Conservation (phyloP, 176 grass and related monocot species). For the Aegilops tauschii region DNA sequence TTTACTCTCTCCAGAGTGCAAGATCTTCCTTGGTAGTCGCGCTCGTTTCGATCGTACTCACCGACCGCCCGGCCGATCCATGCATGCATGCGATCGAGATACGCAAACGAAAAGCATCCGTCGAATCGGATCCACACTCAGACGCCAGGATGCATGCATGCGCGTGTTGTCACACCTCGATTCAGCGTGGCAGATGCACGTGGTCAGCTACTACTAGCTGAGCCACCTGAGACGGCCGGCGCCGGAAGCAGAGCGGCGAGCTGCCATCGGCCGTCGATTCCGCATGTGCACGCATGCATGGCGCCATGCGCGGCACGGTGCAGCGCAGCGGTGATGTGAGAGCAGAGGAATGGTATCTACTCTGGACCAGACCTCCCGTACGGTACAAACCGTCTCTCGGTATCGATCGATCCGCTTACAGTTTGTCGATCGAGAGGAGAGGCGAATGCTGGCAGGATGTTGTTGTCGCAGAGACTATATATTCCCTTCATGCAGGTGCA, state of each 20-base stretch:
- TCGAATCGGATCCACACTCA: not conserved
- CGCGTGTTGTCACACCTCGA: slow-evolving; percentile 11
- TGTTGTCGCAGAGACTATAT: not conserved
- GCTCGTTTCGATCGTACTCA: not conserved
- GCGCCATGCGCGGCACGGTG: not conserved
- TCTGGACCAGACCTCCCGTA: no score
- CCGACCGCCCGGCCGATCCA: not conserved
- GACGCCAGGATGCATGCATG: not conserved
- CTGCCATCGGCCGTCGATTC: not conserved
- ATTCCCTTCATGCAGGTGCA: not conserved
- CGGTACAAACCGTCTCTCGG: not conserved
- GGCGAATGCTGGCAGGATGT: not conserved
- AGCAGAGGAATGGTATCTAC: not conserved
- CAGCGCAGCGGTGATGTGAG: not conserved
- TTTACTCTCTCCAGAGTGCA: not conserved
- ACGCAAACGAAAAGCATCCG: slow-evolving; percentile 8
- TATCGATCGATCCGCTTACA: not conserved
- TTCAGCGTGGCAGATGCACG: not conserved
- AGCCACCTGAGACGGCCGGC: not conserved
- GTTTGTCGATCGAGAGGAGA: not conserved
- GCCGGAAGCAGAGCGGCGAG: slow-evolving; percentile 13
- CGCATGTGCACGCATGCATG: not conserved
- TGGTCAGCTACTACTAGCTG: not conserved
- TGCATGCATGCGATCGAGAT: not conserved
- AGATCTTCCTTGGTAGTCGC: slow-evolving; percentile 27